Base-by-base conservation (phyloP, 2,329 filamentous ascomycete species). In the Sordariomycetes sp. region DNA sequence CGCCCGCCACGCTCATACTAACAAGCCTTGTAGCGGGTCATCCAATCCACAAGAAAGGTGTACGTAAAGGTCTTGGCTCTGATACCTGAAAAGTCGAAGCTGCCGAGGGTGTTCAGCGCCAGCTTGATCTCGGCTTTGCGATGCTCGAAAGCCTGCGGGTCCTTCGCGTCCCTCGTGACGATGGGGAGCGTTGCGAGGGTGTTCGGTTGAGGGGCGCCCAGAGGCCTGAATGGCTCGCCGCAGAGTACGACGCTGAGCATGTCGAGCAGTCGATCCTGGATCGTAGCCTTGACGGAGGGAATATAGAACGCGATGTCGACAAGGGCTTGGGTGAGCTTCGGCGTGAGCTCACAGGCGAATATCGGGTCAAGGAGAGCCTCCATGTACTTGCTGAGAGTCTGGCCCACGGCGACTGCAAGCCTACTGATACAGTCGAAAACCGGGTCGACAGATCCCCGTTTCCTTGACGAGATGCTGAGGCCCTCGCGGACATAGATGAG, bases 291-390 rank as follows among this genome's bases (percentile, higher is more conserved):
- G 59, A 97, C 90, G 0, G 95, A 91, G 0, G 93, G 94, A 53
- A 99, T 97, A 69, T 99, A 97, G 68, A 97, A 96, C 32, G 94
- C 94, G 89, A 99, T 97, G 67, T 99, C 95, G 24, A 97, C 92
- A 58, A 99, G 78, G 2, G 95, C 95, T 69, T 97, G 92, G 0
- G 93, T 97, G 25, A 99, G 80, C 64, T 95, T 94, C 59, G 93
- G 89, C 43, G 91, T 97, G 57, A 99, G 79, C 54, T 96, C 94
- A 69, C 94, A 99, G 18, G 90, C 92, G 71, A 99, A 99, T 60
- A 99, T 97, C 12, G 95, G 92, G 65, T 97, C 93, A 11, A 99
- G 80, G 32, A 99, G 76, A 14, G 92, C 89, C 69, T 97, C 92
- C 85, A 99, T 97, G 69, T 97, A 97, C 73, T 97, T 99, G 79